Evolutionary conservation across 768 basidiomycete species (phyloP), one percentile per base, ranked within the genome.

Genomic region (Hygrocybe punicea): DNA sequence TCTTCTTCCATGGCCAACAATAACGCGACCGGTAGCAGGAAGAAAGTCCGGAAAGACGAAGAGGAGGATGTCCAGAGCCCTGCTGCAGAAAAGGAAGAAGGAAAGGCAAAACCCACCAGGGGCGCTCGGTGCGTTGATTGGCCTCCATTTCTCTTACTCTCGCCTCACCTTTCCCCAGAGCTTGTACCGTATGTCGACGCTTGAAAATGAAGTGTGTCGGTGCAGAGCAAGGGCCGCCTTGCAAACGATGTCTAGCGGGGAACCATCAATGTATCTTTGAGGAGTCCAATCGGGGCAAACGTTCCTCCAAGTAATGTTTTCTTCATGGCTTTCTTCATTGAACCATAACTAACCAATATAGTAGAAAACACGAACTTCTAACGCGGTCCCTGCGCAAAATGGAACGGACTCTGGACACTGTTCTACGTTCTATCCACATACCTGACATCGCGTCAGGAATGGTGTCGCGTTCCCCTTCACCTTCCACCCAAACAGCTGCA

Each of bases 221-320:
- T 34, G 92, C 90, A 2, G 93, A 94, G 69, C 83, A 93, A 39
- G 93, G 93, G 0, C 89, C 89, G 0, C 91, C 93, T 0, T 97
- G 93, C 76, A 95, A 93, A 66, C 86, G 93, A 19, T 97, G 93
- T 65, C 72, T 75, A 46, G 66, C 84, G 0, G 87, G 89, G 17
- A 83, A 83, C 62, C 89, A 95, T 65, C 92, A 96, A 63, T 99
- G 97, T 67, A 83, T 97, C 44, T 98, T 99, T 61, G 94, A 98
- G 74, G 96, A 98, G 69, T 93, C 90, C 2, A 95, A 98, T 69
- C 83, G 97, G 48, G 97, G 97, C 40, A 96, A 95, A 70, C 84
- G 91, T 10, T 84, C 89, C 19, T 82, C 87, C 54, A 92, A 91
- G 91, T 91, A 51, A 19, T 48, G 19, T 46, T 57, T 53, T 40